Percentiles rank a stretch among this genome's conserved stretches.
Evolutionary conservation across 768 basidiomycete genomes (phyloP).

Genomic region (Podaxis sp.): DNA sequence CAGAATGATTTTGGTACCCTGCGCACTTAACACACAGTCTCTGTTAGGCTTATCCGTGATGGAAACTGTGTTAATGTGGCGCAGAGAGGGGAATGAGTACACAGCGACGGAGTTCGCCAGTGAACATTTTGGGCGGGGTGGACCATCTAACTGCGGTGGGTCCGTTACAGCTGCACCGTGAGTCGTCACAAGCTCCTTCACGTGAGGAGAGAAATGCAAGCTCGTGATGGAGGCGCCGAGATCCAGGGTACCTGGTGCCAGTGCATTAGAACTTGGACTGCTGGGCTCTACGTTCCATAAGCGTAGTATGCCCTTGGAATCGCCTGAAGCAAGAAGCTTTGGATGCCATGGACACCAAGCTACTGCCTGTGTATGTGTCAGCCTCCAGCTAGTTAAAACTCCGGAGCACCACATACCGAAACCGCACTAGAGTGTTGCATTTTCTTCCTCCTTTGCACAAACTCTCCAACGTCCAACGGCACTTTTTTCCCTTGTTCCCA

Average conservation of each 20-base stretch:
- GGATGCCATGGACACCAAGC: slow-evolving; percentile 92
- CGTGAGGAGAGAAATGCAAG: slow-evolving; percentile 73
- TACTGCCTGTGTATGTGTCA: slow-evolving; percentile 53
- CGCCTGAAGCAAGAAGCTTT: slow-evolving; percentile 77
- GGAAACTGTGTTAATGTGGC: slow-evolving; percentile 46
- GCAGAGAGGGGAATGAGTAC: slow-evolving; percentile 60
- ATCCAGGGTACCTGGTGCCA: slow-evolving; percentile 44
- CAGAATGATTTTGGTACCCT: slow-evolving; percentile 27
- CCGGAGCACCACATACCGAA: slow-evolving; percentile 10
- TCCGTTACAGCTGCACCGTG: slow-evolving; percentile 43
- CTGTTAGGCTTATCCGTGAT: slow-evolving; percentile 53
- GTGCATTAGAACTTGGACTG: slow-evolving; percentile 34
- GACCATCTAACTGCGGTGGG: slow-evolving; percentile 9
- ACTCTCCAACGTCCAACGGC: slow-evolving; percentile 56
- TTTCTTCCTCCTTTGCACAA: slow-evolving; percentile 56
- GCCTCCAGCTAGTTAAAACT: slow-evolving; percentile 1
- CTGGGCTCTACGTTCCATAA: slow-evolving; percentile 54
- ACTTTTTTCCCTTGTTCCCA: slow-evolving; percentile 65
- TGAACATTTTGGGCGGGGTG: slow-evolving; percentile 21
- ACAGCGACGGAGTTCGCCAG: slow-evolving; percentile 43
- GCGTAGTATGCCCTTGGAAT: slow-evolving; percentile 52
- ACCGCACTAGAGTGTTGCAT: slow-evolving; percentile 60
- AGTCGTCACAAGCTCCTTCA: slow-evolving; percentile 83
- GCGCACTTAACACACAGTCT: slow-evolving; percentile 46
- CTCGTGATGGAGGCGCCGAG: slow-evolving; percentile 64